phyloP scores from a whole-genome alignment of 208 protist genomes.

The Balamuthia mandrillaris region DNA sequence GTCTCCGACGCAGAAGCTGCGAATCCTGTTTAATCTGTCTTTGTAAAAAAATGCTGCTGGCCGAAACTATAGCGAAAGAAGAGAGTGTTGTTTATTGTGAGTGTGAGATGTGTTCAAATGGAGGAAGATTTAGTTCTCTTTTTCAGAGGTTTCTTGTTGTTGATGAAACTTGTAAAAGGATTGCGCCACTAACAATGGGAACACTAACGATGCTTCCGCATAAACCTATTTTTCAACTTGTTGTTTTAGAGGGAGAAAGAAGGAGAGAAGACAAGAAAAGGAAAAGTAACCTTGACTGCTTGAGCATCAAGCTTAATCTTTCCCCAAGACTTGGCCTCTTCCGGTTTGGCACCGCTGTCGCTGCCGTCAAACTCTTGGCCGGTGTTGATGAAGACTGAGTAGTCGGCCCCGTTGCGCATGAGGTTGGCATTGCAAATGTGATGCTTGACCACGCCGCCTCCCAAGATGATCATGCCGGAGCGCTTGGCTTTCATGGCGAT shows the following conservation, averaged over 20 bases:
- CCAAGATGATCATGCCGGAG: slow-evolving; percentile 97
- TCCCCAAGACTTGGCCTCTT: slow-evolving; percentile 99
- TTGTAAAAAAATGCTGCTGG: too few relatives aligned
- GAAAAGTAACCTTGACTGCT: slow-evolving; percentile 87
- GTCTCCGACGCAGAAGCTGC: too few relatives aligned
- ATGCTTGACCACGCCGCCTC: slow-evolving; percentile 95
- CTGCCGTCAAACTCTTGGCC: slow-evolving; percentile 94
- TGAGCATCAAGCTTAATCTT: slow-evolving; percentile 92
- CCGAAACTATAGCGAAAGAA: too few relatives aligned
- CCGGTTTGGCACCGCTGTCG: slow-evolving; percentile 94
- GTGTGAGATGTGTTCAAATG: too few relatives aligned
- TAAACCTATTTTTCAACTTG: slow-evolving; percentile 84
- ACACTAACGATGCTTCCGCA: slow-evolving; percentile 91
- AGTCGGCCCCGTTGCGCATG: slow-evolving; percentile 98
- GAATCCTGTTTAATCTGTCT: too few relatives aligned
- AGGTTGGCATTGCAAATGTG: slow-evolving; percentile 99
- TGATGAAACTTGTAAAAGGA: slow-evolving; percentile 74
- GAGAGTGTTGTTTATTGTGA: too few relatives aligned
- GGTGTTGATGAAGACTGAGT: slow-evolving; percentile 95
- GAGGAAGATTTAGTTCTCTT: too few relatives aligned
- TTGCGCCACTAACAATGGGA: slow-evolving; percentile 94
- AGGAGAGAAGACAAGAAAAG: slow-evolving; percentile 24
- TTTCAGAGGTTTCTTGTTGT: too few relatives aligned
- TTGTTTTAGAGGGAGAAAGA: slow-evolving; percentile 25
- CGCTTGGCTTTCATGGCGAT: slow-evolving; percentile 85